These are phyloP conservation scores for Castanea mollissima DNA, from an alignment of 306 rosid species.

Conservation along the genomic window DNA sequence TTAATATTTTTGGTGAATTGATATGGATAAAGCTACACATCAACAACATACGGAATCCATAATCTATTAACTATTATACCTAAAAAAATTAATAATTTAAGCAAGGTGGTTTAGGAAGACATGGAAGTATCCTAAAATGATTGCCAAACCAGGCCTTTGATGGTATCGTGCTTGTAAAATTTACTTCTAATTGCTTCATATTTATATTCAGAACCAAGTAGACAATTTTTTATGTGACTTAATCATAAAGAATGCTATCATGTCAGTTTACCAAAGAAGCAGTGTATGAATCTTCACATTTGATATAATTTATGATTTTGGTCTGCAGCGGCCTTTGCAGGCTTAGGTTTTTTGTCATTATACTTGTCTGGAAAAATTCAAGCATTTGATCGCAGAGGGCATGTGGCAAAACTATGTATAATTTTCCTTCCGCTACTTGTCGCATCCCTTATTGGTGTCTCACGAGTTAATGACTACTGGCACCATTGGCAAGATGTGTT, in stretches of 20 bases:
- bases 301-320: conserved; percentile 5
- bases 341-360: conserved; percentile 75
- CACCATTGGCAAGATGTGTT: conserved; percentile 98
- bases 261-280: neutral
- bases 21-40: neutral
- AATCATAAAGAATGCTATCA: neutral
- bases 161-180: no score
- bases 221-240: neutral
- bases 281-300: conserved; percentile 6
- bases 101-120: neutral
- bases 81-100: neutral
- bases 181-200: no score
- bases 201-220: neutral
- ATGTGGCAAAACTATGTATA: conserved; percentile 75
- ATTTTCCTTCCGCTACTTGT: conserved; percentile 69
- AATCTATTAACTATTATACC: neutral
- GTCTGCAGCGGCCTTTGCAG: conserved; percentile 86
- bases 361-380: conserved; percentile 80
- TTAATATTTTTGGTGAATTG: neutral
- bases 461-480: conserved; percentile 92
- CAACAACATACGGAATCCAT: neutral
- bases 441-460: conserved; percentile 76
- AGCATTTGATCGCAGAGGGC: conserved; percentile 78
- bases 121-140: neutral
- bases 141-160: no score